Percentiles rank a stretch among this genome's conserved stretches.
Conservation (phyloP, 768 basidiomycete species). For the Termitomyces sp. region DNA sequence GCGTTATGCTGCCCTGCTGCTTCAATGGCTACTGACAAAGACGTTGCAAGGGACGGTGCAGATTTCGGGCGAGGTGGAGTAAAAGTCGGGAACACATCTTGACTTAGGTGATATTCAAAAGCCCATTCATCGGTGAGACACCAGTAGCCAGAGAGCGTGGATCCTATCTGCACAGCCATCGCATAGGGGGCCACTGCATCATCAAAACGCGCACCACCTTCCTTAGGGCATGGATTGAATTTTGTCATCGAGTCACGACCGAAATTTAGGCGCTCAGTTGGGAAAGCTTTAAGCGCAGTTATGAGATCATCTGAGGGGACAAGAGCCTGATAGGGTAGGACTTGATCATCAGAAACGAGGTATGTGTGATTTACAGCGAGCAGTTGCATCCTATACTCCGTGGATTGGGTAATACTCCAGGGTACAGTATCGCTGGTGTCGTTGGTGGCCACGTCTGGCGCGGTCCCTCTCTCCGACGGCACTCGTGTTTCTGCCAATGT, state of each 20-base stretch:
- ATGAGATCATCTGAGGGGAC: conserved; percentile 50
- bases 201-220: conserved; percentile 30
- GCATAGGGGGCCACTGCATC: conserved; percentile 60
- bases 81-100: conserved; percentile 11
- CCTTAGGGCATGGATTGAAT: conserved; percentile 49
- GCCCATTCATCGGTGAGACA: conserved; percentile 71
- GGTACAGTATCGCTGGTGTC: conserved; percentile 22
- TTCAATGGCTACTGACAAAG: conserved; percentile 41
- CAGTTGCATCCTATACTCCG: conserved; percentile 62
- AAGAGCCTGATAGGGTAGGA: conserved; percentile 75
- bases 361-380: conserved; percentile 49
- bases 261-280: conserved; percentile 38
- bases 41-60: conserved; percentile 12
- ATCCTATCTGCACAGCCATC: conserved; percentile 67
- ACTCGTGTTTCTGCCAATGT: not conserved
- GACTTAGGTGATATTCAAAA: conserved; percentile 44
- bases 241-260: conserved; percentile 30
- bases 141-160: conserved; percentile 60
- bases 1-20: conserved; percentile 40
- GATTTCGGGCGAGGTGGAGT: conserved; percentile 11
- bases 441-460: conserved; percentile 7
- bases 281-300: conserved; percentile 38
- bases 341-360: conserved; percentile 45
- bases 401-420: conserved; percentile 59
- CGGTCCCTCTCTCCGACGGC: conserved; percentile 6